A percentile compares a stretch with the other conserved stretches of the same genome.
Evolutionary conservation across 2,329 filamentous ascomycete species (phyloP).

Genomic region (Dissoconium aciculare): DNA sequence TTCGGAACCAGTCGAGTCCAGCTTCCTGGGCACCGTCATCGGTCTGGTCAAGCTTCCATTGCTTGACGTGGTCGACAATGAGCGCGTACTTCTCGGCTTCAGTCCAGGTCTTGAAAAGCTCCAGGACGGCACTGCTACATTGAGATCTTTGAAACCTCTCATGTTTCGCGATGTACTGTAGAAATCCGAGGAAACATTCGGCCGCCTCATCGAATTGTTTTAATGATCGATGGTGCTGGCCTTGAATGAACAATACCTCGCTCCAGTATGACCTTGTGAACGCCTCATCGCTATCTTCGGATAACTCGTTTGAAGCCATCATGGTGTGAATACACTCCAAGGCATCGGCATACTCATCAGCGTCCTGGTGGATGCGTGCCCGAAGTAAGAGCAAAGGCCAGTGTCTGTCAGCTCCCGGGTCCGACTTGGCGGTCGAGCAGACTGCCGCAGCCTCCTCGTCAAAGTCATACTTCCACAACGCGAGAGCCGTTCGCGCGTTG

Average conservation of each 20-base stretch:
- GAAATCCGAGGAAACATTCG: neutral
- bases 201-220: neutral
- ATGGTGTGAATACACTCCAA: slow-evolving; percentile 1
- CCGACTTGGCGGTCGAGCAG: neutral
- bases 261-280: neutral
- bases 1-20: neutral
- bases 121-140: neutral
- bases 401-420: neutral
- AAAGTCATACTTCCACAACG: neutral
- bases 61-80: slow-evolving; percentile 1
- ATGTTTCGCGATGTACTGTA: too few relatives aligned
- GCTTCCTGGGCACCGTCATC: neutral
- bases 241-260: neutral
- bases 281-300: neutral
- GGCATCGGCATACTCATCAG: neutral
- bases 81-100: neutral
- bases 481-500: neutral
- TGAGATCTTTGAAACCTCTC: too few relatives aligned
- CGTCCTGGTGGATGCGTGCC: neutral
- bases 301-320: neutral
- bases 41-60: neutral
- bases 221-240: neutral
- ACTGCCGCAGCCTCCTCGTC: slow-evolving; percentile 1
- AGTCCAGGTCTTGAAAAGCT: slow-evolving; percentile 1
- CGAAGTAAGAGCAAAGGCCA: slow-evolving; percentile 1